Evolutionary conservation across 352 stramenopile species (phyloP).

Genomic region (Phytophthora aleatoria): DNA sequence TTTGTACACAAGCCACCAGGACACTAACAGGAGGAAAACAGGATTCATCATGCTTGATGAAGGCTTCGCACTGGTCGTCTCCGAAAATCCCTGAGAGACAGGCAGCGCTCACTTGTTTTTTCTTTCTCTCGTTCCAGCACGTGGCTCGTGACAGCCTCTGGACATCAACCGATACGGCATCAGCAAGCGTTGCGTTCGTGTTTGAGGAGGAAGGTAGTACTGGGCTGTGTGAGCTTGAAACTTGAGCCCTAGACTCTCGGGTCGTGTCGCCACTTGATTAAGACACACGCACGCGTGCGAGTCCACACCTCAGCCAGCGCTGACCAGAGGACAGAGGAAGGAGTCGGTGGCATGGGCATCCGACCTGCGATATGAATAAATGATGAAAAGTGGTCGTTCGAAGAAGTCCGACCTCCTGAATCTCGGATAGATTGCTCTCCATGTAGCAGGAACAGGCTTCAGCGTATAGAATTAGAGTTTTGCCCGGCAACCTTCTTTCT

Average conservation of each 20-base stretch:
- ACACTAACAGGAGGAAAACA: constrained; percentile 32
- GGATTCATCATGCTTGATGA: constrained; percentile 23
- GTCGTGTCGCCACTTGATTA: constrained; percentile 2
- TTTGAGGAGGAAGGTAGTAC: neutral
- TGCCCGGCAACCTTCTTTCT: too few relatives aligned
- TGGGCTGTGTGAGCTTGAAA: constrained; percentile 7
- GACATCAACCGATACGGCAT: neutral
- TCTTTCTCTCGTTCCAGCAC: neutral
- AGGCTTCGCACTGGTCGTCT: constrained; percentile 1
- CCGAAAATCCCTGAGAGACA: constrained; percentile 8
- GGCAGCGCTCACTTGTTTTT: neutral
- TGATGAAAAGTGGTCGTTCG: constrained; percentile 3
- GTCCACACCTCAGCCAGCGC: constrained; percentile 8
- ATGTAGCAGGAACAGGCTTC: too few relatives aligned
- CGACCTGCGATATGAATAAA: constrained; percentile 19
- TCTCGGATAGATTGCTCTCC: too few relatives aligned
- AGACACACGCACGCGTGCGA: constrained; percentile 21
- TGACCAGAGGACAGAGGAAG: constrained; percentile 32
- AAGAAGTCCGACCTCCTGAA: neutral
- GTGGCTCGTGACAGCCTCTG: constrained; percentile 4
- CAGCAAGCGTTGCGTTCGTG: constrained; percentile 14
- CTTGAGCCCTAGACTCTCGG: neutral
- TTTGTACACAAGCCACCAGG: constrained; percentile 19
- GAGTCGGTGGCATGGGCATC: neutral
- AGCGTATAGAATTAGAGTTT: too few relatives aligned